Evolutionary conservation across 1,284 basidiomycete species (phyloP), one percentile per base, ranked within the genome.

Genomic region (Neolentinus lepideus): DNA sequence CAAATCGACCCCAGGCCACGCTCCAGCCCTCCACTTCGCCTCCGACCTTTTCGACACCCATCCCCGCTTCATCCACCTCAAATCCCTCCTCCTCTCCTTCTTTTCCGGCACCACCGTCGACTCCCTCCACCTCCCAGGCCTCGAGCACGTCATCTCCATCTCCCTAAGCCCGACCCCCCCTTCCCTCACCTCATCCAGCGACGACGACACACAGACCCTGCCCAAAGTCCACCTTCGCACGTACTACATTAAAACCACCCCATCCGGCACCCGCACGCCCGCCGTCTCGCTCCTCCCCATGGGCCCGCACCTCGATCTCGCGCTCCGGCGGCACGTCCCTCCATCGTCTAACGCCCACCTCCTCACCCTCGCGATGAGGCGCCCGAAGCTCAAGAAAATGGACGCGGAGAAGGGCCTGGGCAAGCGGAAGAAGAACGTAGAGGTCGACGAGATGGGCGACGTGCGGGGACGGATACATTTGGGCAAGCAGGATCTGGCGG

Each of bases 361-460:
- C 67, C 76, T 89, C 73, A 91, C 89, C 69, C 78, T 80, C 59
- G 92, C 95, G 11, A 79, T 94, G 75, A 89, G 78, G 69, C 76
- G 88, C 59, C 91, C 92, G 50, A 98, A 95, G 77, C 65, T 97
- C 60, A 88, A 88, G 71, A 92, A 93, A 75, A 79, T 79, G 61
- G 90, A 93, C 50, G 73, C 93, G 51, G 92, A 92, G 74, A 87
- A 81, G 68, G 93, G 93, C 0, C 68, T 92, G n/a, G 92, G 91
- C 38, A 92, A 92, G 80, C 94, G 92, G 80, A 83, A 82, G 72
- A 94, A 93, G 83, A 98, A 98, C 70, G 71, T 95, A 69, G 94
- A 97, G 75, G 92, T 94, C 60, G 96, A 99, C 75, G 93, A 94
- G 71, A 98, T 98, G 96, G 96, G 96, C 57, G 94, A 99, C 71